A percentile compares a stretch with the other conserved stretches of the same genome.
phyloP scores from a whole-genome alignment of 768 basidiomycete genomes.

The Gloeopeniophorella convolvens region DNA sequence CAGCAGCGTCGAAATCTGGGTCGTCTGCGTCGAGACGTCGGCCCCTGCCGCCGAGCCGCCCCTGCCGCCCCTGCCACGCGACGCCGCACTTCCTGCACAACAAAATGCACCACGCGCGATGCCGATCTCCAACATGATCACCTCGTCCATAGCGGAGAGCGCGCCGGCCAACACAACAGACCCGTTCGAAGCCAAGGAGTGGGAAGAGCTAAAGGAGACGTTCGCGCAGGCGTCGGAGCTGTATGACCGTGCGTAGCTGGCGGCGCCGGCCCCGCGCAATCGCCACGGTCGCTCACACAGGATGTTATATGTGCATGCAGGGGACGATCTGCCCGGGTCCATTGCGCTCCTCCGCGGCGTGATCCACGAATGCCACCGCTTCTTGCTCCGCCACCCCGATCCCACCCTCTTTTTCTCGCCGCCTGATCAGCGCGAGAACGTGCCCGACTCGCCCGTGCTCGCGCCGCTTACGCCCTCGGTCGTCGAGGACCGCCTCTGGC shows the following conservation, averaged over 20 bases:
- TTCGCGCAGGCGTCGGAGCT: constrained; percentile 50
- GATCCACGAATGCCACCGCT: constrained; percentile 63
- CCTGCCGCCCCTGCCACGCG: neutral
- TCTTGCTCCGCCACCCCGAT: constrained; percentile 47
- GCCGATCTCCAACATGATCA: constrained; percentile 9
- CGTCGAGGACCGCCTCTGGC: too few species aligned
- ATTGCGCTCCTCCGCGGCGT: constrained; percentile 54
- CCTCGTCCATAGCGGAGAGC: constrained; percentile 18
- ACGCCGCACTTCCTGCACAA: too few species aligned
- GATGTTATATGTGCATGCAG: constrained; percentile 24
- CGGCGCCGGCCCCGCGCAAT: constrained; percentile 7
- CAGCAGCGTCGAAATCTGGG: constrained; percentile 17
- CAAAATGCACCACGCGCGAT: too few species aligned
- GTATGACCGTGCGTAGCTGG: constrained; percentile 45
- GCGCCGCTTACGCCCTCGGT: too few species aligned
- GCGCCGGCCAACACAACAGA: neutral
- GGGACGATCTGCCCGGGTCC: constrained; percentile 41
- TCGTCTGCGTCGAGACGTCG: constrained; percentile 6
- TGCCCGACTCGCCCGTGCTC: too few species aligned
- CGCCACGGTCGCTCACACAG: neutral
- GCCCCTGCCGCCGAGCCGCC: neutral
- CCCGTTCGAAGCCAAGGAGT: constrained; percentile 39
- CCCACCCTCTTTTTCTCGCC: constrained; percentile 42
- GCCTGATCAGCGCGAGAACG: neutral
- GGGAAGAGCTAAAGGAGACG: constrained; percentile 62